Evolutionary conservation across 2,329 filamentous ascomycete genomes (phyloP), one percentile per base, ranked within the genome.

Genomic region (Verticillium nubilum): DNA sequence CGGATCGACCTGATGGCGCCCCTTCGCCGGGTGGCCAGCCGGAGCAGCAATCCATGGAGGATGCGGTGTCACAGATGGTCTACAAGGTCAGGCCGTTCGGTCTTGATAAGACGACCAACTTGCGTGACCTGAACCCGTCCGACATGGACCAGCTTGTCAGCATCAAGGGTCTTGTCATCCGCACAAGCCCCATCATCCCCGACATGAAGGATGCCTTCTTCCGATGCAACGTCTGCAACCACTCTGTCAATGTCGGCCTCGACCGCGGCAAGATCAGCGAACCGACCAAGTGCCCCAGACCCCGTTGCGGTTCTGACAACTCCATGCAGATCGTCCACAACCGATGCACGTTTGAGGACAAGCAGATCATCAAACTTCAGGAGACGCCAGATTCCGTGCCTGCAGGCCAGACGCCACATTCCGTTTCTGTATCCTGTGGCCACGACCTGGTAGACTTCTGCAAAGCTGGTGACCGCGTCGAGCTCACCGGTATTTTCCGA

Each of bases 131-230:
- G 35, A 96, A 99, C 70, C 95, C 95, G 4, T 90, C 90, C 59
- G 89, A 85, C 86, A 78, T 68, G 79, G 96, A 99, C 75, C 96
- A 96, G 70, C 84, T 99, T 65, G 89, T 99, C 65, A 91, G 89
- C 65, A 88, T 99, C 75, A 99, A 98, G 76, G 95, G 95, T 53
- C 82, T 99, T 17, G 95, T 99, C 62, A 99, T 99, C 69, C 88
- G 95, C 63, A 90, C 95, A 3, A 98, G 95, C 0, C 92, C 95
- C 0, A 91, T 99, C 65, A 98, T 99, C 64, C 95, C 95, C 0
- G 95, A 99, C 68, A 99, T 99, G 96, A 97, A 96, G 76, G 91
- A 97, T 71, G 95, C 95, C 0, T 97, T 97, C 77, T 99, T 99
- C 85, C 90, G 91, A 64, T 99, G 95, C 77, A 91, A 92, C 60